phyloP scores from a whole-genome alignment of 2,329 filamentous ascomycete species.

The Ascochyta fabae region DNA sequence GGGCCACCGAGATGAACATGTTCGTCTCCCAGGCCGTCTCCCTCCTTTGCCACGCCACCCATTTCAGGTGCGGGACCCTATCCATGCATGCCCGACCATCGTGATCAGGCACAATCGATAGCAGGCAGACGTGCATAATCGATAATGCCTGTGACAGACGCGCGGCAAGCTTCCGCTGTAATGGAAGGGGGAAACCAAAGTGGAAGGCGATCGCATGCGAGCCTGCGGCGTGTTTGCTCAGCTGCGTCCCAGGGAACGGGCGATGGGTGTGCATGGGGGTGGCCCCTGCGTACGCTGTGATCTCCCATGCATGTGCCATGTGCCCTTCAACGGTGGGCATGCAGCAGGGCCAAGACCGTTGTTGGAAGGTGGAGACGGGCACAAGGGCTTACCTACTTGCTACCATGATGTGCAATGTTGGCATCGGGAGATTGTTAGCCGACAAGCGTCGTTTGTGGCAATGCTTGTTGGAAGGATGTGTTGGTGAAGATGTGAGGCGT shows the following conservation, averaged over 20 bases:
- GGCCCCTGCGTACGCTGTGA: constrained; percentile 6
- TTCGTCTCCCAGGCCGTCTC: constrained; percentile 7
- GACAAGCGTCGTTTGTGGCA: background rate
- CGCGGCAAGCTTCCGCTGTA: constrained; percentile 1
- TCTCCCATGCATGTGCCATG: constrained; percentile 16
- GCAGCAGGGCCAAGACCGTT: constrained; percentile 14
- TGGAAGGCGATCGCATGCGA: constrained; percentile 9
- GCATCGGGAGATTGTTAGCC: background rate
- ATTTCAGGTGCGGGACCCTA: constrained; percentile 8
- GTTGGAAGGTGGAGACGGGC: constrained; percentile 7
- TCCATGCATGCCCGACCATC: constrained; percentile 2
- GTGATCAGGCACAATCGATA: background rate
- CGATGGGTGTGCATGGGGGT: constrained; percentile 5
- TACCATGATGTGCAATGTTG: constrained; percentile 7
- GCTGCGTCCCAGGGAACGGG: background rate
- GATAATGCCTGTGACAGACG: constrained; percentile 5
- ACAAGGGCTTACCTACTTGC: constrained; percentile 6
- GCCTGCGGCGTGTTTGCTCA: constrained; percentile 5
- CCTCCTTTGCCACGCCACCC: constrained; percentile 5
- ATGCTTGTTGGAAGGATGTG: background rate
- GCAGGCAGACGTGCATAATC: background rate
- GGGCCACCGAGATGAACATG: constrained; percentile 3
- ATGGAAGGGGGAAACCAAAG: background rate
- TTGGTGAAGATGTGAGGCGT: constrained; percentile 6
- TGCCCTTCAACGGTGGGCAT: constrained; percentile 9